Base-by-base conservation (phyloP, 2,329 filamentous ascomycete genomes). In the Curvularia eragrostidis region DNA sequence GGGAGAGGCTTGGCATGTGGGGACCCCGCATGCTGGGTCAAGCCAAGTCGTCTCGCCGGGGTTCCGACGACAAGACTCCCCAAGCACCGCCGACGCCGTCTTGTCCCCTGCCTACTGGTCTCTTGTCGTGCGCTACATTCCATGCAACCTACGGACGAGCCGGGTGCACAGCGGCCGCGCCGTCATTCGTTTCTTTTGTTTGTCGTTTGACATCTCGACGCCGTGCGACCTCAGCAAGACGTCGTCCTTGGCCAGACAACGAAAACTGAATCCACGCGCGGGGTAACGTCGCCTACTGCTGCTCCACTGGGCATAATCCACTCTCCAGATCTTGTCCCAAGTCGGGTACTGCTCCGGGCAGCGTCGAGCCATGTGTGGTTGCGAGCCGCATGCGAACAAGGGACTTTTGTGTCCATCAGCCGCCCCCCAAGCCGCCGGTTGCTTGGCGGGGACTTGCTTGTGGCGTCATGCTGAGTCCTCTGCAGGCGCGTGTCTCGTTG, bases 1-100 rank as follows among this genome's bases (percentile, higher is more conserved):
- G 66, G 65, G 66, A 42, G 54, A 43, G 51, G 21, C 67, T 72
- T 69, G 66, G 68, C 66, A 51, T 59, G 61, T 72, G 69, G 69
- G 62, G 69, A 66, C 65, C 70, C 68, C 68, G 67, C 67, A 64
- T 65, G 43, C 52, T 47, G 59, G 60, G 54, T 42, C 28, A 13
- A 57, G 48, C 59, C 60, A 61, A n/a, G n/a, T 55, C 51, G 47
- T 50, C 43, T 39, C 47, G 41, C 32, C 28, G 18, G 44, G 59
- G 50, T 51, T 58, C 63, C 10, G 13, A 65, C 65, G 18, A 24
- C 52, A 41, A 58, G 54, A 63, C 67, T 66, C 63, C 59, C 36
- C 55, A 58, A 36, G 54, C 39, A 46, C 42, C 24, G 39, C 32
- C 24, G 50, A 46, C 51, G 56, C 54, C 47, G 60, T 43, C 36